These are phyloP conservation scores for Saturnispora besseyi DNA, from an alignment of 805 yeast genomes.

Conservation along the genomic window DNA sequence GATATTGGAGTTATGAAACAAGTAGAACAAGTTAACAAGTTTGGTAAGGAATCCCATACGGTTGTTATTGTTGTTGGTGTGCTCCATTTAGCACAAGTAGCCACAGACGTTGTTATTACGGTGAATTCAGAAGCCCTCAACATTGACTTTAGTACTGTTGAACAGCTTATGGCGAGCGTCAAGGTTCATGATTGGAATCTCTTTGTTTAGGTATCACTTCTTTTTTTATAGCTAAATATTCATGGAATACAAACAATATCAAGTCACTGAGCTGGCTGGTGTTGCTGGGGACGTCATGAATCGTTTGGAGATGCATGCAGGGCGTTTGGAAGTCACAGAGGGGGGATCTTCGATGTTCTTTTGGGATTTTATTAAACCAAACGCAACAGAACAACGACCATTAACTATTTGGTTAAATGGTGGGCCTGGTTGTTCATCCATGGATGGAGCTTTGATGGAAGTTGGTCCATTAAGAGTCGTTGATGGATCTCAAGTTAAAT, in stretches of 20 bases:
- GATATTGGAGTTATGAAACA: not conserved
- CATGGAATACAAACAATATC: constrained; percentile 1
- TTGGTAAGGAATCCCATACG: not conserved
- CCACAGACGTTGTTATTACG: constrained; percentile 1
- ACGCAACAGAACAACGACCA: constrained; percentile 27
- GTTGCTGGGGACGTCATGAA: not conserved
- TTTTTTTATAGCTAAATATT: not conserved
- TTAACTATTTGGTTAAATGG: constrained; percentile 89
- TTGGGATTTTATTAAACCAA: constrained; percentile 51
- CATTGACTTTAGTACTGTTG: not conserved
- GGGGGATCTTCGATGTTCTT: constrained; percentile 42
- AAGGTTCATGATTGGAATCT: constrained; percentile 7
- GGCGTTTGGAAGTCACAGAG: constrained; percentile 8
- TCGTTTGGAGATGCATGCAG: constrained; percentile 12
- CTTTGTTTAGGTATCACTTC: not conserved
- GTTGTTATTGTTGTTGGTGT: constrained; percentile 3
- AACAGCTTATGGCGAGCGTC: not conserved
- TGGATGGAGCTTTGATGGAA: constrained; percentile 96
- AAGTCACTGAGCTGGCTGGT: not conserved
- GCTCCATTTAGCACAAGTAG: not conserved
- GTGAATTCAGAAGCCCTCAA: not conserved
- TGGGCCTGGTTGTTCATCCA: constrained; percentile 96
- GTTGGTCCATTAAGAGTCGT: constrained; percentile 73
- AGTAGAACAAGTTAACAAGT: constrained; percentile 2
- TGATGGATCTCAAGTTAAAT: constrained; percentile 30